phyloP scores from a whole-genome alignment of 2,329 filamentous ascomycete species.

The Botrytis elliptica region DNA sequence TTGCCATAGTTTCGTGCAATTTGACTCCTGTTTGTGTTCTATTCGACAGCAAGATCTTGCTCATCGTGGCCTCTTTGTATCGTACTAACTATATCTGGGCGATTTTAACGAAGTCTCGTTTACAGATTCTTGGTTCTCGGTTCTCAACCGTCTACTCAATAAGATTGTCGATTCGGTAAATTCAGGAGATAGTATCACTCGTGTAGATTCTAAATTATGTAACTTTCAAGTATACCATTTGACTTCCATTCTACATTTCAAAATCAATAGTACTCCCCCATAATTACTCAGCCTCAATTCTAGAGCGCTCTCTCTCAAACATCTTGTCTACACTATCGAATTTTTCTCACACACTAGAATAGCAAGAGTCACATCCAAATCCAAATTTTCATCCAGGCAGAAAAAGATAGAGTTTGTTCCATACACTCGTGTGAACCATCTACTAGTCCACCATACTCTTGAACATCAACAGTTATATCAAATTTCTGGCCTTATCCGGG shows the following conservation, averaged over 20 bases:
- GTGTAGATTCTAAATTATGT: too few relatives aligned
- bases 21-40: neutral
- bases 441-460: too few relatives aligned
- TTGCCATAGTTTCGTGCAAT: accelerated
- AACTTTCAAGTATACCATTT: too few relatives aligned
- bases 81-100: neutral
- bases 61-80: neutral
- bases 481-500: too few relatives aligned
- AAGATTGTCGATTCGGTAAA: neutral
- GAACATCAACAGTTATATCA: too few relatives aligned
- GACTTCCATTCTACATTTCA: neutral
- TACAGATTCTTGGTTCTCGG: neutral
- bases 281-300: neutral
- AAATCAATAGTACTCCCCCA: neutral
- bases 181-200: neutral
- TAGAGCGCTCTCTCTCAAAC: neutral
- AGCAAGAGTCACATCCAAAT: neutral
- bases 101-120: neutral
- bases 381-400: neutral
- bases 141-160: neutral
- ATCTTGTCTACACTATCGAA: neutral
- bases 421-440: neutral
- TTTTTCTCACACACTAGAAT: neutral
- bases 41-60: neutral
- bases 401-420: neutral